Evolutionary conservation across 2,329 filamentous ascomycete species (phyloP).

Genomic region (Colletotrichum tamarilloi): DNA sequence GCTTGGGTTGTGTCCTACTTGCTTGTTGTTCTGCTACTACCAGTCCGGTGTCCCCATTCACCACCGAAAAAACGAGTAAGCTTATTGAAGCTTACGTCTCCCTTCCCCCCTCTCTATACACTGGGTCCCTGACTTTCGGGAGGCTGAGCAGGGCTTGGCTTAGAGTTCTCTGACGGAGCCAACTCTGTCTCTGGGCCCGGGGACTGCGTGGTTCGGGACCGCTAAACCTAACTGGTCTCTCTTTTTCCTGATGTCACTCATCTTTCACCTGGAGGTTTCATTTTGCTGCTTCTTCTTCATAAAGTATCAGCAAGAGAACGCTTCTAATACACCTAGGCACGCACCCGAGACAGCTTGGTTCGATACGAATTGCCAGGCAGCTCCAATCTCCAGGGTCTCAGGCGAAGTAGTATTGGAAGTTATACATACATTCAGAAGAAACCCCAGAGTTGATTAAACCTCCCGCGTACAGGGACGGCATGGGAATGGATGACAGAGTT

Average conservation of each 20-base stretch:
- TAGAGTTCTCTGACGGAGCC: conserved; percentile 19
- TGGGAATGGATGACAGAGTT: neutral
- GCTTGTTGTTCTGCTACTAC: neutral
- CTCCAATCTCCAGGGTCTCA: neutral
- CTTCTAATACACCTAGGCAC: neutral
- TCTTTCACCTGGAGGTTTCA: neutral
- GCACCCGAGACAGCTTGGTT: neutral
- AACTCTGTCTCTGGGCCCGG: neutral
- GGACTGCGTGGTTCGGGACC: neutral
- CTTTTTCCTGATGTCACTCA: conserved; percentile 5
- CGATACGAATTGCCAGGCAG: neutral
- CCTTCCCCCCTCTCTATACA: conserved; percentile 7
- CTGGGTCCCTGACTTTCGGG: conserved; percentile 1
- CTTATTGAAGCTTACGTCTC: conserved; percentile 34
- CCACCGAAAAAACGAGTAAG: conserved; percentile 14
- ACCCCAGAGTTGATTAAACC: neutral
- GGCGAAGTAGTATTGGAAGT: neutral
- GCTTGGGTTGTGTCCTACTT: neutral
- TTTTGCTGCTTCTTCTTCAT: no score
- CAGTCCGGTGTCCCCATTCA: neutral
- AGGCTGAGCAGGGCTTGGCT: conserved; percentile 25
- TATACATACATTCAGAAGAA: no score
- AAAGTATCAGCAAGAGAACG: neutral
- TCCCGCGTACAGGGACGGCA: neutral
- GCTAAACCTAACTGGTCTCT: conserved; percentile 3